Evolutionary conservation across 257 asterid genomes (phyloP).

Genomic region (Linderniella brevidens): DNA sequence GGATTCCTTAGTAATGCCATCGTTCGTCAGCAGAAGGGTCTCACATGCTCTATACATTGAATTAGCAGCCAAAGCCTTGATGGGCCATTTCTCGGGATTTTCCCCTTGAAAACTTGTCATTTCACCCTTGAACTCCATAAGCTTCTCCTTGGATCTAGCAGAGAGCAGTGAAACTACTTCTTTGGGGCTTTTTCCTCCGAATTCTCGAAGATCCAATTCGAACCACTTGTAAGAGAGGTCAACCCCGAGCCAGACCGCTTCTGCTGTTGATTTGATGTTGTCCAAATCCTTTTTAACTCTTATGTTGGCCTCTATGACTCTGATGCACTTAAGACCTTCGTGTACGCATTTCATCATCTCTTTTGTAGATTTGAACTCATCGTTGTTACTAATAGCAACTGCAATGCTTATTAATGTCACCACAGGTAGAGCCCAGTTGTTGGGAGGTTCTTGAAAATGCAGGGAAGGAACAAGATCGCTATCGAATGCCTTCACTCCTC

Average conservation of each 20-base stretch:
- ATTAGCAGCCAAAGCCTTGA: slow-evolving; percentile 18
- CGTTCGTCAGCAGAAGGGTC: slow-evolving; percentile 11
- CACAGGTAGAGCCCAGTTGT: slow-evolving; percentile 87
- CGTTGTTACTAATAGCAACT: slow-evolving; percentile 25
- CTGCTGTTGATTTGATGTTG: slow-evolving; percentile 51
- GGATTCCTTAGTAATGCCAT: not conserved
- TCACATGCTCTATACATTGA: slow-evolving; percentile 22
- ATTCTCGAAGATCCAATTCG: slow-evolving; percentile 19
- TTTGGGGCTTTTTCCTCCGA: slow-evolving; percentile 14
- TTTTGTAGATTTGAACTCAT: slow-evolving; percentile 17
- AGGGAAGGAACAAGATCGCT: slow-evolving; percentile 31
- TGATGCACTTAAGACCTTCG: slow-evolving; percentile 40
- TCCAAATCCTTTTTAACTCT: slow-evolving; percentile 20
- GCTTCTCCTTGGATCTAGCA: slow-evolving; percentile 12
- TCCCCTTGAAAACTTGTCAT: slow-evolving; percentile 12
- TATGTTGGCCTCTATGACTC: slow-evolving; percentile 32
- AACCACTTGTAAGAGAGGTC: slow-evolving; percentile 22
- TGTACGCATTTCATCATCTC: slow-evolving; percentile 27
- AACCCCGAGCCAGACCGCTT: slow-evolving; percentile 28
- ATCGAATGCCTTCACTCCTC: slow-evolving; percentile 46
- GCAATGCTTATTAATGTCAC: slow-evolving; percentile 75
- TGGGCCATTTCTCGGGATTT: slow-evolving; percentile 24
- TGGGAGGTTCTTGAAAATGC: slow-evolving; percentile 44
- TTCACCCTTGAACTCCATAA: slow-evolving; percentile 12
- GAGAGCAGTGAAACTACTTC: slow-evolving; percentile 14